Conservation (phyloP, 1,284 basidiomycete genomes). For the Pseudozyma tsukubaensis region DNA sequence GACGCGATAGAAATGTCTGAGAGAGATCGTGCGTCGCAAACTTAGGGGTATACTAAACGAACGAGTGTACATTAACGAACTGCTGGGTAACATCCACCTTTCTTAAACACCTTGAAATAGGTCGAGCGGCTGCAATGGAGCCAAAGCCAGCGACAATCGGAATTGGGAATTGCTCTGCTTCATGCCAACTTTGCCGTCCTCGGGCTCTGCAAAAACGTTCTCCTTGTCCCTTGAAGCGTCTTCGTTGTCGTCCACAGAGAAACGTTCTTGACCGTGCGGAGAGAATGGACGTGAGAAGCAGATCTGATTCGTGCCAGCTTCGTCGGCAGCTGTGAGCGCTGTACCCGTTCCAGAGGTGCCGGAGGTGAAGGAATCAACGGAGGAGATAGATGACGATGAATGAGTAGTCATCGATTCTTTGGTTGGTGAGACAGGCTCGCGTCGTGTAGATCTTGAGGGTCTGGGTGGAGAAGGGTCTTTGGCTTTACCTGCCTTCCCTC, state of each 20-base stretch:
- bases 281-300: constrained; percentile 17
- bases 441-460: too few species aligned
- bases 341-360: constrained; percentile 1
- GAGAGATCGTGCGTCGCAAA: too few species aligned
- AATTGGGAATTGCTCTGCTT: background rate
- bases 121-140: constrained; percentile 21
- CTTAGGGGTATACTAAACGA: too few species aligned
- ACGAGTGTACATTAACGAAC: too few species aligned
- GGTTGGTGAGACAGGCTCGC: background rate
- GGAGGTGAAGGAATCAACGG: constrained; percentile 15
- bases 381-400: constrained; percentile 7
- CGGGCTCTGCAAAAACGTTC: background rate
- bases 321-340: background rate
- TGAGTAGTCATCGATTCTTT: too few species aligned
- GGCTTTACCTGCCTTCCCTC: too few species aligned
- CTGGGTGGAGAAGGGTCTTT: too few species aligned
- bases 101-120: constrained; percentile 1
- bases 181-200: background rate
- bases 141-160: constrained; percentile 13
- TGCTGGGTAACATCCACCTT: background rate
- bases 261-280: background rate
- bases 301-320: background rate
- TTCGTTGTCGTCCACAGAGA: constrained; percentile 10
- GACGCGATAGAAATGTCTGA: too few species aligned
- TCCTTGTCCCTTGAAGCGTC: background rate